phyloP scores from a whole-genome alignment of 2,329 filamentous ascomycete species.

The Didymella pinodella region DNA sequence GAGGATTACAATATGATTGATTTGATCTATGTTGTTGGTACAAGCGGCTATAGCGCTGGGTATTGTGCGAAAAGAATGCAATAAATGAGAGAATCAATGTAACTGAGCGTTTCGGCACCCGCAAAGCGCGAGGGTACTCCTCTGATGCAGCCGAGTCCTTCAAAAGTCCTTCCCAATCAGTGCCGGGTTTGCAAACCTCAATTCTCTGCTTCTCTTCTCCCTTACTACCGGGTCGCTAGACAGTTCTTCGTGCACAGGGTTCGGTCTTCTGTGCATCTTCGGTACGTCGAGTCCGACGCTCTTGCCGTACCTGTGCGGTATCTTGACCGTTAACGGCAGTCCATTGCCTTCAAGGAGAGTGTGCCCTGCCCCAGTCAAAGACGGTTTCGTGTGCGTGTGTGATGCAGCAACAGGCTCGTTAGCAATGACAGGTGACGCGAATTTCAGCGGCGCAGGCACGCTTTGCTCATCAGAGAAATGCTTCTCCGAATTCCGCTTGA shows the following conservation, averaged over 20 bases:
- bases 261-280: constrained; percentile 9
- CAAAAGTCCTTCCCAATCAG: constrained; percentile 29
- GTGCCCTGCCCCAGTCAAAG: constrained; percentile 30
- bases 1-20: neutral
- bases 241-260: constrained; percentile 20
- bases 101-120: neutral
- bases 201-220: constrained; percentile 32
- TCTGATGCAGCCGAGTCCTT: neutral
- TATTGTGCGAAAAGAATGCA: constrained; percentile 14
- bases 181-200: constrained; percentile 33
- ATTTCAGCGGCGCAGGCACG: constrained; percentile 20
- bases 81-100: constrained; percentile 10
- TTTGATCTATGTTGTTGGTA: constrained; percentile 9
- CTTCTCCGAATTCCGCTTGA: constrained; percentile 30
- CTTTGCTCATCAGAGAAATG: constrained; percentile 12
- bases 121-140: too few species aligned
- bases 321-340: constrained; percentile 35
- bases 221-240: constrained; percentile 22
- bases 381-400: constrained; percentile 27
- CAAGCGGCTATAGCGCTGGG: constrained; percentile 16
- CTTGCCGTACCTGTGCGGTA: constrained; percentile 25
- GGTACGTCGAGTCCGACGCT: constrained; percentile 33
- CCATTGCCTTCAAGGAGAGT: constrained; percentile 26
- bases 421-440: constrained; percentile 19
- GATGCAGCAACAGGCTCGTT: constrained; percentile 23